Evolutionary conservation across 495 filamentous ascomycete genomes (phyloP), one percentile per base, ranked within the genome.

Genomic region (Tuber umbilicatum): DNA sequence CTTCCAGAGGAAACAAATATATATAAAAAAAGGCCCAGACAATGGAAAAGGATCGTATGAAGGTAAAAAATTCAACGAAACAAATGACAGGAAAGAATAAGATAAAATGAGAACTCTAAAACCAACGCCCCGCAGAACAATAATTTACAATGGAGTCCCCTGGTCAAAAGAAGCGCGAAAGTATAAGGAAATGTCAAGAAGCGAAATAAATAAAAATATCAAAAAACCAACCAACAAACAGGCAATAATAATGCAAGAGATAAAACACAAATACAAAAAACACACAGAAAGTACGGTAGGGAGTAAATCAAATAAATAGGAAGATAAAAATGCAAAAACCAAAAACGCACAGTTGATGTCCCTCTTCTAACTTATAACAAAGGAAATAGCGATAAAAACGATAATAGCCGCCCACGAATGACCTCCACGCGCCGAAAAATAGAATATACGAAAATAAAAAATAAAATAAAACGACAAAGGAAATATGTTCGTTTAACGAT

Each of bases 401-500:
- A 79, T 50, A 79, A 73, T 75, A 69, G 72, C 77, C 77, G 55
- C 77, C 77, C 77, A 78, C 75, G 69, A 72, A 78, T 78, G 77
- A 71, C 77, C 77, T 78, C 72, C 77, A 60, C 77, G 71, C 77
- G 77, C 77, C 77, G 76, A 69, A 78, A 74, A 78, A 79, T 64
- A 64, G 55, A 64, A 64, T 64, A 64, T 64, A 64, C 27, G 47
- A 77, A 78, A 78, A 73, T 68, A 74, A 39, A 74, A 39, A 55
- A 78, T 70, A 74, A 69, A 79, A 79, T 68, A 69, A 79, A 78
- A 78, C 68, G 37, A 78, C 71, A 78, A 79, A 78, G 40, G 45
- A 74, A 79, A 79, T 76, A 68, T 74, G 70, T 74, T 74, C 43
- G 77, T 77, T 80, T 77, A 80, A 77, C 80, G 78, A 80, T 80